Percentiles rank a stretch among this genome's conserved stretches.
phyloP scores from a whole-genome alignment of 108 stramenopile genomes.

The Discostella stelligeroides region DNA sequence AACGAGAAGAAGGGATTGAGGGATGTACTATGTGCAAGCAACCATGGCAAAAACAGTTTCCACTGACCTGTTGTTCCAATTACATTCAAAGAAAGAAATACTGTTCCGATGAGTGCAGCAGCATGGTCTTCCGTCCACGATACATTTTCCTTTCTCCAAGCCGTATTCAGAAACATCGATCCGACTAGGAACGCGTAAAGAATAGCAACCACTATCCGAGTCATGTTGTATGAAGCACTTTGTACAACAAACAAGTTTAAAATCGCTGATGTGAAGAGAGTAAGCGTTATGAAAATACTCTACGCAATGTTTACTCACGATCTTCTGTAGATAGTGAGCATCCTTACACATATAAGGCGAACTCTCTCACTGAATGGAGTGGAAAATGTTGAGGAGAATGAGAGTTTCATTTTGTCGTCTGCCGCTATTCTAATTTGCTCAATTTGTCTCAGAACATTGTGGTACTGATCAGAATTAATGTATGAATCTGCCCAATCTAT shows the following conservation, averaged over 20 bases:
- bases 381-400: conserved; percentile 40
- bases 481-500: conserved; percentile 57
- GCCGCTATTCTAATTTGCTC: conserved; percentile 14
- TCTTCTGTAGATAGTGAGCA: conserved; percentile 66
- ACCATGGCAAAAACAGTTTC: conserved; percentile 3
- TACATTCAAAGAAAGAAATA: conserved; percentile 53
- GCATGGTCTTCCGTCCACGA: conserved; percentile 30
- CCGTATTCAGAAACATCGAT: conserved; percentile 52
- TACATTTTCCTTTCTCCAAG: conserved; percentile 12
- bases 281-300: not conserved
- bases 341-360: conserved; percentile 29
- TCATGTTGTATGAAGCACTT: conserved; percentile 69
- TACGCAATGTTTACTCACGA: conserved; percentile 40
- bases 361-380: conserved; percentile 35
- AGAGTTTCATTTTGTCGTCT: conserved; percentile 43
- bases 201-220: conserved; percentile 57
- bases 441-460: conserved; percentile 17
- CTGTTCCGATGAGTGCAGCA: conserved; percentile 39
- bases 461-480: conserved; percentile 32
- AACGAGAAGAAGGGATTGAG: conserved; percentile 44
- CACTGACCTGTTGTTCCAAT: conserved; percentile 36
- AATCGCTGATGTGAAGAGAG: no score
- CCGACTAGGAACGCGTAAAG: conserved; percentile 68
- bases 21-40: conserved; percentile 27
- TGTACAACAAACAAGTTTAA: not conserved